A percentile compares a stretch with the other conserved stretches of the same genome.
phyloP scores from a whole-genome alignment of 2,329 filamentous ascomycete genomes.

The Xenoacremonium recifei region DNA sequence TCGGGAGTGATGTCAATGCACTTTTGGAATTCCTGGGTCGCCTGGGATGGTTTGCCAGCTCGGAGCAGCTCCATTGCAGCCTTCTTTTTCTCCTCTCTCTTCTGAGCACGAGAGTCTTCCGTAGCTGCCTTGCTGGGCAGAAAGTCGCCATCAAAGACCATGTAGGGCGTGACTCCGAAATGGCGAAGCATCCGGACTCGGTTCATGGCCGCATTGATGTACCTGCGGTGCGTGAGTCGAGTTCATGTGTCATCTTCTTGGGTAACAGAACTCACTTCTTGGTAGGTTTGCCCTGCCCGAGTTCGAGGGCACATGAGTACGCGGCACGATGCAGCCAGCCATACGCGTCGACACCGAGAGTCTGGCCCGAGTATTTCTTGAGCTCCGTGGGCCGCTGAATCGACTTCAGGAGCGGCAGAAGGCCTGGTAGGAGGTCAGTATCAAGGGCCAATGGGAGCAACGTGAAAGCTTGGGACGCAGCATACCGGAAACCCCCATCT shows the following conservation, averaged over 20 bases:
- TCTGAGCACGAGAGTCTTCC: conserved; percentile 72
- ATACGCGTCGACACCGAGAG: conserved; percentile 93
- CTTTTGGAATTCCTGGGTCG: conserved; percentile 86
- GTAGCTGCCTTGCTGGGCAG: conserved; percentile 91
- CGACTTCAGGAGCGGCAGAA: conserved; percentile 90
- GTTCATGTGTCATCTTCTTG: background rate
- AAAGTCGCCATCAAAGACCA: conserved; percentile 95
- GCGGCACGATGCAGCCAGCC: conserved; percentile 97
- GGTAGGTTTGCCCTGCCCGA: conserved; percentile 85
- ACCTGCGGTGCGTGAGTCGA: conserved; percentile 48
- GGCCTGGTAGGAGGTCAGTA: conserved; percentile 52
- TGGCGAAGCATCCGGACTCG: conserved; percentile 92
- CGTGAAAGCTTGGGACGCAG: too few relatives aligned
- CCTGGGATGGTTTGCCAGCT: conserved; percentile 77
- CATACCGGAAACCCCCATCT: conserved; percentile 39
- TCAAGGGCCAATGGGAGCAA: background rate
- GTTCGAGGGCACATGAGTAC: conserved; percentile 83
- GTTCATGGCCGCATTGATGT: conserved; percentile 85
- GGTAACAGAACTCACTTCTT: conserved; percentile 65
- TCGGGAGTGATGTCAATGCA: conserved; percentile 93
- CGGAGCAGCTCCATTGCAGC: conserved; percentile 76
- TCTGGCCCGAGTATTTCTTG: conserved; percentile 84
- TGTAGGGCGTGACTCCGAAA: conserved; percentile 89
- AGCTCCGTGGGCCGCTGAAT: conserved; percentile 88
- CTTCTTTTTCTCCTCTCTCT: conserved; percentile 73